Percentiles rank a stretch among this genome's conserved stretches.
These are phyloP conservation scores for Aureobasidium namibiae DNA, from an alignment of 2,329 filamentous ascomycete species.

Conservation along the genomic window DNA sequence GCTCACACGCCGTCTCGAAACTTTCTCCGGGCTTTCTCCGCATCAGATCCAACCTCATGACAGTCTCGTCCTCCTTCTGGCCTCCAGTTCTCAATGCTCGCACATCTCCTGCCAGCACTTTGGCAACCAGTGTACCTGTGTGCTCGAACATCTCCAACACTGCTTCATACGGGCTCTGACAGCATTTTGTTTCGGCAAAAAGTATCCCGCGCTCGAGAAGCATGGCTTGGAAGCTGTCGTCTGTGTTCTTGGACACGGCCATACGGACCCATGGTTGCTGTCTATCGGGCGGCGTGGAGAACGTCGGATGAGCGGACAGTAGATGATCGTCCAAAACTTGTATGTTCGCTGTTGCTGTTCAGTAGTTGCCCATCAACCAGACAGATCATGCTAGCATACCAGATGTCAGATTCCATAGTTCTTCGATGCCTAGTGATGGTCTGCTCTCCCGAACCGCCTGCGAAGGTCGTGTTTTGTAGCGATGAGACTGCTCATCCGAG, in stretches of 20 bases:
- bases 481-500: background rate
- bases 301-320: background rate
- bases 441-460: background rate
- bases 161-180: background rate
- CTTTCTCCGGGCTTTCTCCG: background rate
- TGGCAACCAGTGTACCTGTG: background rate
- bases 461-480: background rate
- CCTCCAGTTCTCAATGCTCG: background rate
- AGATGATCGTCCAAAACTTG: background rate
- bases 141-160: background rate
- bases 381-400: background rate
- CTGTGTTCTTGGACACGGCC: background rate
- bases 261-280: constrained; percentile 2
- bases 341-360: background rate
- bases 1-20: background rate
- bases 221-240: background rate
- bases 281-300: background rate
- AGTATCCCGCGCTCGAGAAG: background rate
- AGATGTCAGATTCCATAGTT: background rate
- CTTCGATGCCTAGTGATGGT: background rate
- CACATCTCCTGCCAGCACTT: background rate
- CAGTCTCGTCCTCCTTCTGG: background rate
- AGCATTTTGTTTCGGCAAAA: background rate
- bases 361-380: background rate
- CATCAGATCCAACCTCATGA: background rate